A percentile compares a stretch with the other conserved stretches of the same genome.
Conservation (phyloP, 257 asterid species). For the Solanum pinnatisectum region DNA sequence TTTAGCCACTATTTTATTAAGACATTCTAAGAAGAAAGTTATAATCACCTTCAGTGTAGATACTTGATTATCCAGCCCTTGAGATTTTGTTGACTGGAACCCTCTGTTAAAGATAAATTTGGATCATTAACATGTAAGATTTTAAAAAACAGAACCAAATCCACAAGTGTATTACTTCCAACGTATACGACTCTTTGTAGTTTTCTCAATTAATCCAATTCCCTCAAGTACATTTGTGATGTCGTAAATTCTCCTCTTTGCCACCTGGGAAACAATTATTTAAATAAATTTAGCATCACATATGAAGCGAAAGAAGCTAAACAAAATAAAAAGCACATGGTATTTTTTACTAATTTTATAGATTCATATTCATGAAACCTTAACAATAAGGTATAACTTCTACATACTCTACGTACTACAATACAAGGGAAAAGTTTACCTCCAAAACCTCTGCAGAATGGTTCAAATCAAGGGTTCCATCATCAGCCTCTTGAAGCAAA, state of each 20-base stretch:
- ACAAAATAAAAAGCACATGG: background rate
- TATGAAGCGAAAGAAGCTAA: background rate
- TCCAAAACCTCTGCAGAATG: constrained; percentile 45
- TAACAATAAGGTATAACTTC: background rate
- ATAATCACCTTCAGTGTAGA: constrained; percentile 46
- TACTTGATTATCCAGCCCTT: constrained; percentile 24
- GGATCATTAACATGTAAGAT: constrained; percentile 12
- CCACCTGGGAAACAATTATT: constrained; percentile 41
- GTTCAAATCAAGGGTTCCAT: constrained; percentile 73
- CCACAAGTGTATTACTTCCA: constrained; percentile 46
- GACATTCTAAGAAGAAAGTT: background rate
- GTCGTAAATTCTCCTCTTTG: constrained; percentile 83
- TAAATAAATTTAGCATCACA: background rate
- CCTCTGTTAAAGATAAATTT: constrained; percentile 37
- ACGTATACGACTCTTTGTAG: constrained; percentile 61
- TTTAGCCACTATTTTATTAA: background rate
- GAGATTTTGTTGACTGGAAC: constrained; percentile 19
- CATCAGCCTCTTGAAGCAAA: constrained; percentile 44
- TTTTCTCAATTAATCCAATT: constrained; percentile 63
- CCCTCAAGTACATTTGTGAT: constrained; percentile 94
- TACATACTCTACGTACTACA: background rate
- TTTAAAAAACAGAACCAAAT: background rate
- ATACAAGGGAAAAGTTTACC: constrained; percentile 22
- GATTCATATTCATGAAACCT: background rate
- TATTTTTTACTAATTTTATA: background rate